phyloP scores from a whole-genome alignment of 2,329 filamentous ascomycete species.

The Exserohilum rostratum region DNA sequence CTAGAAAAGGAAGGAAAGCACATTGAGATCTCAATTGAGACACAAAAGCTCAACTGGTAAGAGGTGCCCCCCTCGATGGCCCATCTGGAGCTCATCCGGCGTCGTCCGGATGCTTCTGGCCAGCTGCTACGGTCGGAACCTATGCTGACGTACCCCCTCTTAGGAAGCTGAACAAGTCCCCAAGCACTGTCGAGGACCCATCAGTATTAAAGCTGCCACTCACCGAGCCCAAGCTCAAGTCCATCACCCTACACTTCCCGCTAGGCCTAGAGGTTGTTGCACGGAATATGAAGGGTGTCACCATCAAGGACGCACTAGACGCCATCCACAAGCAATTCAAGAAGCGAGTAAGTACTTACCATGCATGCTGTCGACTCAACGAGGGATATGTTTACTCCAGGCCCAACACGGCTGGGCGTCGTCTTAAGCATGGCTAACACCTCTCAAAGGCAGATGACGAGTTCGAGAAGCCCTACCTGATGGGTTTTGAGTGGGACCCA shows the following conservation, averaged over 20 bases:
- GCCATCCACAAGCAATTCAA: constrained; percentile 96
- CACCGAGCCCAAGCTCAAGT: constrained; percentile 83
- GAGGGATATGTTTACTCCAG: background rate
- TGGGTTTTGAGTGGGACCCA: constrained; percentile 95
- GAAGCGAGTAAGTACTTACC: constrained; percentile 74
- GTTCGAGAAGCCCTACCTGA: constrained; percentile 82
- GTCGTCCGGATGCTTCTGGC: constrained; percentile 12
- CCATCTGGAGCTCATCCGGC: background rate
- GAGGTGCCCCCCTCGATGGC: constrained; percentile 38
- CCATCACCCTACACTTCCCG: constrained; percentile 91
- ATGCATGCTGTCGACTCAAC: background rate
- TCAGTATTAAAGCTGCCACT: constrained; percentile 82
- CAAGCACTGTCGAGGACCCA: constrained; percentile 78
- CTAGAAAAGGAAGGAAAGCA: constrained; percentile 75
- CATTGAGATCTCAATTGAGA: constrained; percentile 77
- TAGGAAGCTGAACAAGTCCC: constrained; percentile 94
- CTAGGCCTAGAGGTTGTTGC: constrained; percentile 86
- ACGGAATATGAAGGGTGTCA: constrained; percentile 91
- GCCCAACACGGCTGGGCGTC: no score
- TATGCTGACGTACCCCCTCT: constrained; percentile 22
- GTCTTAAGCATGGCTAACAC: constrained; percentile 26
- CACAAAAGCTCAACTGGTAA: constrained; percentile 87
- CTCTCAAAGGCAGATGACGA: constrained; percentile 76
- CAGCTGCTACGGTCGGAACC: background rate
- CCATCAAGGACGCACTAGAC: constrained; percentile 94